Conservation (phyloP, 345 rosid species). For the Citrus sp. region DNA sequence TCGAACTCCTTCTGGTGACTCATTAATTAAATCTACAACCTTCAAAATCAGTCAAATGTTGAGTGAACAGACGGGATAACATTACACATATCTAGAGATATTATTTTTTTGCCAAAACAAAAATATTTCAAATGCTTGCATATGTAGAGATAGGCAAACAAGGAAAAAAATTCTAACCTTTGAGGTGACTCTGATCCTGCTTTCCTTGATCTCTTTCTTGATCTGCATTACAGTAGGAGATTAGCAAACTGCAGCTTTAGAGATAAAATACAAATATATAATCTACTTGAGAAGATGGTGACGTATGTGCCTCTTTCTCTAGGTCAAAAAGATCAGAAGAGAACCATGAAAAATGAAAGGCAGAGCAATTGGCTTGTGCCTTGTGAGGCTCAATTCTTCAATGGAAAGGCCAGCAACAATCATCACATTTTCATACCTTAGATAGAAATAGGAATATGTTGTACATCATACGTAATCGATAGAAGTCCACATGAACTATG, state of each 20-base stretch:
- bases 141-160: neutral
- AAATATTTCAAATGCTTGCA: neutral
- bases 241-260: neutral
- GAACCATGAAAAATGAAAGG: neutral
- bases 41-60: slow-evolving; percentile 34
- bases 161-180: slow-evolving; percentile 44
- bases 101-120: no score
- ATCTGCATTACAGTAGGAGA: slow-evolving; percentile 39
- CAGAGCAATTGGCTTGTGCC: neutral
- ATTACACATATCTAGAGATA: neutral
- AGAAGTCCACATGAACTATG: neutral
- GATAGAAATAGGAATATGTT: neutral
- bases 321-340: neutral
- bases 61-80: slow-evolving; percentile 11
- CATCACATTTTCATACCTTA: neutral
- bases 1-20: slow-evolving; percentile 51
- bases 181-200: slow-evolving; percentile 83
- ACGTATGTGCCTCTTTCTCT: neutral
- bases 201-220: slow-evolving; percentile 84
- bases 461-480: no score
- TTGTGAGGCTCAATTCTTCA: neutral
- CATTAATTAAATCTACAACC: slow-evolving; percentile 79
- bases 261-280: neutral
- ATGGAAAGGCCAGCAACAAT: neutral
- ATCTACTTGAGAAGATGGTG: slow-evolving; percentile 2